A percentile compares a stretch with the other conserved stretches of the same genome.
Evolutionary conservation across 106 monocot species (phyloP).

Genomic region (Acanthochlamys bracteata): DNA sequence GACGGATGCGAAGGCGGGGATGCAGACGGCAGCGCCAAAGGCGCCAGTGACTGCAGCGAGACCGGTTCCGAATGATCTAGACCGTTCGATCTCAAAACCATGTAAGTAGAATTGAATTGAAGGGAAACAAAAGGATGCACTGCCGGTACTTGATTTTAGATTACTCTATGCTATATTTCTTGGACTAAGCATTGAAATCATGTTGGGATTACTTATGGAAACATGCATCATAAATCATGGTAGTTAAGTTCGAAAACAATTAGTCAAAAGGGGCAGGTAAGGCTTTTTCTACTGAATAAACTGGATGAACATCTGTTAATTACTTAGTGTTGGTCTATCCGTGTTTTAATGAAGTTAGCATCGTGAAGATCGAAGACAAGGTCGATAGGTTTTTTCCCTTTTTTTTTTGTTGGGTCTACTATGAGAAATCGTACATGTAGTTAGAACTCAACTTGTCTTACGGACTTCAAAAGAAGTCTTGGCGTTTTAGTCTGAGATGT

Average conservation of each 20-base stretch:
- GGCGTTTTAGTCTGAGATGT: too few relatives aligned
- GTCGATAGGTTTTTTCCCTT: too few relatives aligned
- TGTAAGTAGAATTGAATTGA: conserved; percentile 32
- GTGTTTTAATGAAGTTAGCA: too few relatives aligned
- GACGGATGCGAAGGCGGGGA: conserved; percentile 31
- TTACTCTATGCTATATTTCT: not conserved
- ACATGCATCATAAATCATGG: not conserved
- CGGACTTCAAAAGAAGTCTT: too few relatives aligned
- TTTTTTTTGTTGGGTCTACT: too few relatives aligned
- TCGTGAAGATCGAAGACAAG: too few relatives aligned
- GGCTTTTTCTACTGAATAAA: not conserved
- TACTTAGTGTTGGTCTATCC: too few relatives aligned
- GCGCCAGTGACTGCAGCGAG: conserved; percentile 54
- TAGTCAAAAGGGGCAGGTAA: not conserved
- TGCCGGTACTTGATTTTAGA: too few relatives aligned
- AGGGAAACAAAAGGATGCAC: too few relatives aligned
- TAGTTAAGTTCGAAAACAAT: not conserved
- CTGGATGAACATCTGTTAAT: too few relatives aligned
- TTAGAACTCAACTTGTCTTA: too few relatives aligned
- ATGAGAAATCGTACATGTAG: too few relatives aligned
- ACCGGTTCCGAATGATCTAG: conserved; percentile 41
- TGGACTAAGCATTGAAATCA: not conserved
- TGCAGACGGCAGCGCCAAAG: conserved; percentile 40
- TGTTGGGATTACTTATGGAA: not conserved
- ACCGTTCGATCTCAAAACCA: conserved; percentile 53